Conservation (phyloP, 177 flowering plant species). For the Tripterygium wilfordii region DNA sequence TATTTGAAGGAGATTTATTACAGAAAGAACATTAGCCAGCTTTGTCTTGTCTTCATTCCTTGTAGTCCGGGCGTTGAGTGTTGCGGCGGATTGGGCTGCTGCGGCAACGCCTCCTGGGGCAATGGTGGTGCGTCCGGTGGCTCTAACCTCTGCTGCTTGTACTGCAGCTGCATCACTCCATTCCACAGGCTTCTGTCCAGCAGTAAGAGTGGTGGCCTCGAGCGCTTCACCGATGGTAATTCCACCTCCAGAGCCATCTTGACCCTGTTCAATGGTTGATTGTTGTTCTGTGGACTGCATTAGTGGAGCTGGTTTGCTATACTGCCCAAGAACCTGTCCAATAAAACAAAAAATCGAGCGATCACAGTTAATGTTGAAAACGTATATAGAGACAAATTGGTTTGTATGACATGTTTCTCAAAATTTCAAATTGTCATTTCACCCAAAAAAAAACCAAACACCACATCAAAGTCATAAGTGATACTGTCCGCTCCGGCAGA, state of each 20-base stretch:
- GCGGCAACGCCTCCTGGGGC: slow-evolving; percentile 51
- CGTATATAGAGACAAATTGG: too few relatives aligned
- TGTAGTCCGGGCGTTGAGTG: slow-evolving; percentile 28
- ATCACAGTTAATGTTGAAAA: background rate
- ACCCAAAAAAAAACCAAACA: too few relatives aligned
- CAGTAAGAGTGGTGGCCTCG: slow-evolving; percentile 43
- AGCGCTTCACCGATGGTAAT: slow-evolving; percentile 66
- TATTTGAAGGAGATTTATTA: background rate
- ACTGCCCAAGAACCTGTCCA: slow-evolving; percentile 22
- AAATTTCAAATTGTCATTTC: too few relatives aligned
- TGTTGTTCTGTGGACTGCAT: slow-evolving; percentile 1
- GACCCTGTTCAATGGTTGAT: background rate
- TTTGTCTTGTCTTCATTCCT: slow-evolving; percentile 40
- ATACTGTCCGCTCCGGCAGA: background rate
- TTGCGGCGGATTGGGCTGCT: slow-evolving; percentile 54
- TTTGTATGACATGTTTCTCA: too few relatives aligned
- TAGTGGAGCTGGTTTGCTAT: slow-evolving; percentile 2
- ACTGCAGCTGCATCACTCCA: slow-evolving; percentile 59
- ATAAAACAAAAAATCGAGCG: background rate
- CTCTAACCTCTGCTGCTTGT: slow-evolving; percentile 57
- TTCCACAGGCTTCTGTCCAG: slow-evolving; percentile 46
- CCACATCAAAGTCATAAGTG: too few relatives aligned
- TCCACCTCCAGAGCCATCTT: background rate
- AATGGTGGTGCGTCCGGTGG: slow-evolving; percentile 35
- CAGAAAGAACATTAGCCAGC: slow-evolving; percentile 37